Base-by-base conservation (phyloP, 129 eudicot genomes). In the Scalesia atractyloides region DNA sequence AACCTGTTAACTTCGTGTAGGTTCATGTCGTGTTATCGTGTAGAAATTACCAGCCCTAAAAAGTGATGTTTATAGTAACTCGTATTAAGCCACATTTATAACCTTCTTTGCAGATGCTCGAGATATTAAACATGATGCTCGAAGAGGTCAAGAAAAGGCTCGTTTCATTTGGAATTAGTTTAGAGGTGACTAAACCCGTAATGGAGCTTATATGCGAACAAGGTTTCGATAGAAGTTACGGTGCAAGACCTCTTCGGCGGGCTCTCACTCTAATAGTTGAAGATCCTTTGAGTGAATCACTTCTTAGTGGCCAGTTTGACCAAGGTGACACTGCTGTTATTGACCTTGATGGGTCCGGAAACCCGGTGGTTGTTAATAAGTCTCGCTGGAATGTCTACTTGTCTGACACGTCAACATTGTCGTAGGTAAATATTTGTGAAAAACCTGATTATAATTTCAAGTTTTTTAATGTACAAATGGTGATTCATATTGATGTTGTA, bases 171-270 rank as follows among this genome's bases (percentile, higher is more conserved):
- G 95, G 90, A 58, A 82, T 91, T 19, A 69, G 71, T 16, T 60
- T 91, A 73, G 95, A 86, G 83, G 97, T 91, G 56, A 80, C 97
- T 3, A 74, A 81, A 68, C 78, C 88, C 5, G 81, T 83, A n/a
- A 75, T 79, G 90, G 90, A 91, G 78, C 83, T 84, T n/a, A 84
- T 91, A 50, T 91, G 97, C 64, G 66, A 86, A 72, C 90, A 88
- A 68, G 97, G 97, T 30, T 91, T 76, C 62, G 95, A 91, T 63
- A 74, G 92, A 50, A 88, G 84, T 69, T 91, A 91, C 44, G 97
- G 97, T 14, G 97, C 97, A 7, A 85, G 97, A 24, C 97, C 97
- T 26, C 89, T 91, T 56, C 79, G 97, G 63, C 76, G 97, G 77
- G 97, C 97, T 9, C 85, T 91, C 1, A 88, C 97, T 49, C 79